Conservation (phyloP, 2,329 filamentous ascomycete species). For the Apiospora arundinis region DNA sequence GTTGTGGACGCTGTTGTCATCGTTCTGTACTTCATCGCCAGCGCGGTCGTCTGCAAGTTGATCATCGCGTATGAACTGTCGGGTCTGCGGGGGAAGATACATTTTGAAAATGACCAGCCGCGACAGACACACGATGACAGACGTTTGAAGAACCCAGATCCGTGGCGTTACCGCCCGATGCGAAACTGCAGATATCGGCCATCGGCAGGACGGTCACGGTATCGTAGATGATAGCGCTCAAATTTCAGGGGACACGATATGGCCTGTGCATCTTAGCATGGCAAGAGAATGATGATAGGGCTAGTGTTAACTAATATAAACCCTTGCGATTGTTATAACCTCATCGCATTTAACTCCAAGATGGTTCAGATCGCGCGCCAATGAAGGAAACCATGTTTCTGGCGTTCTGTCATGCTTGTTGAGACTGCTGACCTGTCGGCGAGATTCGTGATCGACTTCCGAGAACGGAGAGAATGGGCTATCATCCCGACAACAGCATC, state of each 20-base stretch:
- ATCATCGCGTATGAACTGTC: background rate
- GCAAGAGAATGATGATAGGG: too few relatives aligned
- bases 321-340: too few relatives aligned
- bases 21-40: background rate
- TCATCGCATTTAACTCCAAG: too few relatives aligned
- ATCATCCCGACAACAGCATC: background rate
- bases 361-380: background rate
- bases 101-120: background rate
- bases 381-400: background rate
- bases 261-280: too few relatives aligned
- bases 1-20: background rate
- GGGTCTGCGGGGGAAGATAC: background rate
- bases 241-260: too few relatives aligned
- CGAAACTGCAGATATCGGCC: too few relatives aligned
- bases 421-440: background rate
- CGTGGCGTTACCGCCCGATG: too few relatives aligned
- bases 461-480: background rate
- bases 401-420: background rate
- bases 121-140: too few relatives aligned
- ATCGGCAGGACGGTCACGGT: too few relatives aligned
- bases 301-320: too few relatives aligned
- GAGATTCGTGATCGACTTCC: background rate
- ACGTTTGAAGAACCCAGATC: too few relatives aligned
- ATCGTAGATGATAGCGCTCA: too few relatives aligned
- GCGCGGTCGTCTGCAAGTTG: background rate